Evolutionary conservation across 108 stramenopile species (phyloP).

Genomic region (Conticribra guillardii): DNA sequence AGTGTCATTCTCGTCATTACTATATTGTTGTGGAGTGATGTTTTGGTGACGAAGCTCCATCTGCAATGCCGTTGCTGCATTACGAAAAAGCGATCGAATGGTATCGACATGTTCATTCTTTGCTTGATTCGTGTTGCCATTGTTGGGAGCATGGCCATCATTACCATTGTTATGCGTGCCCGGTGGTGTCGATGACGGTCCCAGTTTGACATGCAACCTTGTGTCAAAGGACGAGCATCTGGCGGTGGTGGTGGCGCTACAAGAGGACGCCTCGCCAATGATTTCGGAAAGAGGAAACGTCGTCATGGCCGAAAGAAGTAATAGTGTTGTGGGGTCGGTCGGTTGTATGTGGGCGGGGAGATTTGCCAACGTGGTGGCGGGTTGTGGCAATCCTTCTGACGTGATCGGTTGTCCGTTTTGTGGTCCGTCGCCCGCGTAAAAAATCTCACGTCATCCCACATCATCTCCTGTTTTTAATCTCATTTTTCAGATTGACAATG

Average conservation of each 20-base stretch:
- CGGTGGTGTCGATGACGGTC: background rate
- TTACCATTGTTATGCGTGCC: background rate
- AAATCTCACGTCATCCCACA: no score
- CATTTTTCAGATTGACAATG: no score
- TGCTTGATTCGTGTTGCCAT: background rate
- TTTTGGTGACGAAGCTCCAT: background rate
- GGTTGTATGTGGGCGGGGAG: no score
- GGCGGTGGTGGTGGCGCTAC: background rate
- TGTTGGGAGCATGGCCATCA: no score
- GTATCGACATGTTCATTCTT: background rate
- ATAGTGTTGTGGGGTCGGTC: no score
- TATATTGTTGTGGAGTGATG: background rate
- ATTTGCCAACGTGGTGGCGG: no score
- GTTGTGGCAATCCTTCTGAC: no score
- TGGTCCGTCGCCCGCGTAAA: no score
- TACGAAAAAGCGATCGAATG: background rate
- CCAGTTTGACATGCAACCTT: background rate
- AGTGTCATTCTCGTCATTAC: background rate
- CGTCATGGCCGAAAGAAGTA: no score
- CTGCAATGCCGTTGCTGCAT: background rate
- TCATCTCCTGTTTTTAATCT: no score
- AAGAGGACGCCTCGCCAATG: background rate
- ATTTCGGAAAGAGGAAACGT: background rate
- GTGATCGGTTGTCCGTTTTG: no score
- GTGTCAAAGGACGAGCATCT: background rate